A percentile compares a stretch with the other conserved stretches of the same genome.
Evolutionary conservation across 306 rosid species (phyloP).

Genomic region (Castanea sativa): DNA sequence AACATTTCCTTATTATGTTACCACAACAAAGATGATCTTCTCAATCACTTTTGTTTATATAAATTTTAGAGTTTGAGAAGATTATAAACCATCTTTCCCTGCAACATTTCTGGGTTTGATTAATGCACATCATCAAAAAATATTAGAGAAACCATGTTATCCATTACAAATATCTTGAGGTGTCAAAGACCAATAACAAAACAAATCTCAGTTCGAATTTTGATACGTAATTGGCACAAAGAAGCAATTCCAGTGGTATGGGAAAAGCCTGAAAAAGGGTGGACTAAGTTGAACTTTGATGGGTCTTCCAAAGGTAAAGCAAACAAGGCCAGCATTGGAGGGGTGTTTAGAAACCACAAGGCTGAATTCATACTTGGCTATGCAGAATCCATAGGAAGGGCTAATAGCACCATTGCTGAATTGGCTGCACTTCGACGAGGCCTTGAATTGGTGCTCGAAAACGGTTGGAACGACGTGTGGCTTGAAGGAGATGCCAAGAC

Average conservation of each 20-base stretch:
- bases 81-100: neutral
- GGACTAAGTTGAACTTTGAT: conserved; percentile 70
- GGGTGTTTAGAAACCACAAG: conserved; percentile 55
- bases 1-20: conserved; percentile 16
- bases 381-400: conserved; percentile 59
- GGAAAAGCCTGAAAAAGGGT: conserved; percentile 64
- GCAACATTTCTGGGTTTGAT: neutral
- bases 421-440: conserved; percentile 54
- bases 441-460: conserved; percentile 63
- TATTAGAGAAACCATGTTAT: conserved; percentile 29
- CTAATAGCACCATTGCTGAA: conserved; percentile 67
- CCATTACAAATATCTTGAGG: conserved; percentile 30
- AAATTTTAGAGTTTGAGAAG: neutral
- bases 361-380: conserved; percentile 74
- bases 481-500: conserved; percentile 73
- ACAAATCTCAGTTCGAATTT: conserved; percentile 30
- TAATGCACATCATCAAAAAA: neutral
- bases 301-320: conserved; percentile 53
- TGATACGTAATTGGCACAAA: conserved; percentile 38
- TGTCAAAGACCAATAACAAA: conserved; percentile 24
- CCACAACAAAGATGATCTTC: conserved; percentile 18
- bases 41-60: neutral
- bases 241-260: conserved; percentile 61
- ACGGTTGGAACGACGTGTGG: conserved; percentile 72
- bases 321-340: conserved; percentile 67